Percentiles rank a stretch among this genome's conserved stretches.
phyloP scores from a whole-genome alignment of 2,329 filamentous ascomycete species.

The Colletotrichum falcatum region DNA sequence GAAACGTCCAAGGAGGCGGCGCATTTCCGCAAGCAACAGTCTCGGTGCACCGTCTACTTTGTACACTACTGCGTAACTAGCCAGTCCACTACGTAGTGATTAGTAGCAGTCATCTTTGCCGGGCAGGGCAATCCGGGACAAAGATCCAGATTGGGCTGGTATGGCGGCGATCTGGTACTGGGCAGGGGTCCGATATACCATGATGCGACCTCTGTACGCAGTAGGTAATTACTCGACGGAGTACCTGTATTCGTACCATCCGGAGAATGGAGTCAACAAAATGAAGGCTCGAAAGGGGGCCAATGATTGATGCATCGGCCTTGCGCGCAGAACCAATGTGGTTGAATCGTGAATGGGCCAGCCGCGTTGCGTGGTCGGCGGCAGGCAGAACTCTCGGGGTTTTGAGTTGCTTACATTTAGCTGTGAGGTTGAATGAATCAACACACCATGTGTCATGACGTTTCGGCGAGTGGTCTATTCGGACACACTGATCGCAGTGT shows the following conservation, averaged over 20 bases:
- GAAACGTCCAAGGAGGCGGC: constrained; percentile 29
- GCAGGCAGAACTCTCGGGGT: background rate
- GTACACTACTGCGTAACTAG: too few relatives aligned
- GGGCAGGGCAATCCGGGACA: constrained; percentile 29
- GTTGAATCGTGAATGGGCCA: background rate
- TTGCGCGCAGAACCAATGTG: background rate
- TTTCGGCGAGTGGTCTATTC: background rate
- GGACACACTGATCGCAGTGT: background rate
- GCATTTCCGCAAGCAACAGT: constrained; percentile 29
- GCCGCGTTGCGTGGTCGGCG: background rate
- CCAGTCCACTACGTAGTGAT: too few relatives aligned
- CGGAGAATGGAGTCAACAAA: constrained; percentile 3
- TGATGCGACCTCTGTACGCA: background rate
- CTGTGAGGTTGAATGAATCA: constrained; percentile 4
- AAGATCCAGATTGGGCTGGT: constrained; percentile 24
- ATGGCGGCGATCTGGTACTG: constrained; percentile 31
- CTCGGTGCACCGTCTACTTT: background rate
- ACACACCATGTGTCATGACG: constrained; percentile 7
- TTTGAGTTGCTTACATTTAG: constrained; percentile 33
- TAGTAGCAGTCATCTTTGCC: background rate
- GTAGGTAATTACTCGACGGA: background rate
- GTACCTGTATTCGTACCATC: too few relatives aligned
- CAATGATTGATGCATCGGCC: background rate
- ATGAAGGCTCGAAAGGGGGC: constrained; percentile 18
- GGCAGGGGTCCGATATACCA: constrained; percentile 23